Conservation (phyloP, 352 stramenopile genomes). For the Phytophthora nicotianae region DNA sequence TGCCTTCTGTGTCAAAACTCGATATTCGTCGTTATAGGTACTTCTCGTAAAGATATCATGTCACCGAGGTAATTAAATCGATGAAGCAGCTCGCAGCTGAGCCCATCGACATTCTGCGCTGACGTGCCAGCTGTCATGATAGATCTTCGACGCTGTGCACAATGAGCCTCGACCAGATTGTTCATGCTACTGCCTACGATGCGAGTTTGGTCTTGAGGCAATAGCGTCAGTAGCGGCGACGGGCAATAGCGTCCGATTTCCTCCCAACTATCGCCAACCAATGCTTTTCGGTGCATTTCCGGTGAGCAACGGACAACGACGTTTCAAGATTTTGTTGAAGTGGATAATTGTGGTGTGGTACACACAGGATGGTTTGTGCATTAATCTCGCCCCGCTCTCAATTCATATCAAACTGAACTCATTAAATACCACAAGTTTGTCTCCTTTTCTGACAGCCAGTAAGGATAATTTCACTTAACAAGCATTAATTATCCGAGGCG, state of each 20-base stretch:
- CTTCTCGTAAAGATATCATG: not conserved
- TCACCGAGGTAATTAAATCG: too few relatives aligned
- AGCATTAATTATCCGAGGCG: constrained; percentile 1
- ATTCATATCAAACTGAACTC: not conserved
- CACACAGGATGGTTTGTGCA: not conserved
- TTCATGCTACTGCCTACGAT: not conserved
- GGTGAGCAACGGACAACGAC: not conserved
- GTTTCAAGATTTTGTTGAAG: constrained; percentile 22
- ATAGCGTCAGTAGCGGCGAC: not conserved
- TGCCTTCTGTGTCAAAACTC: too few relatives aligned
- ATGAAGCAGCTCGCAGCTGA: constrained; percentile 11
- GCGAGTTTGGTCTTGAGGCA: not conserved
- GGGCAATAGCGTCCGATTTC: not conserved
- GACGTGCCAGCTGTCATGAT: constrained; percentile 19
- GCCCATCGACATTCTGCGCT: constrained; percentile 12
- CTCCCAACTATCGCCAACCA: not conserved
- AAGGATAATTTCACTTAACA: not conserved
- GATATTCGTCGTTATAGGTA: not conserved
- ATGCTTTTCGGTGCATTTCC: not conserved
- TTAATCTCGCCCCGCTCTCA: not conserved
- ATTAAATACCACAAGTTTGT: not conserved
- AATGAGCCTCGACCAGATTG: constrained; percentile 4
- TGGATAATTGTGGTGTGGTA: constrained; percentile 2
- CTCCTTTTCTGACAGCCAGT: not conserved
- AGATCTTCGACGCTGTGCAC: constrained; percentile 1